Evolutionary conservation across 352 stramenopile genomes (phyloP).

Genomic region (Phytophthora crassamura): DNA sequence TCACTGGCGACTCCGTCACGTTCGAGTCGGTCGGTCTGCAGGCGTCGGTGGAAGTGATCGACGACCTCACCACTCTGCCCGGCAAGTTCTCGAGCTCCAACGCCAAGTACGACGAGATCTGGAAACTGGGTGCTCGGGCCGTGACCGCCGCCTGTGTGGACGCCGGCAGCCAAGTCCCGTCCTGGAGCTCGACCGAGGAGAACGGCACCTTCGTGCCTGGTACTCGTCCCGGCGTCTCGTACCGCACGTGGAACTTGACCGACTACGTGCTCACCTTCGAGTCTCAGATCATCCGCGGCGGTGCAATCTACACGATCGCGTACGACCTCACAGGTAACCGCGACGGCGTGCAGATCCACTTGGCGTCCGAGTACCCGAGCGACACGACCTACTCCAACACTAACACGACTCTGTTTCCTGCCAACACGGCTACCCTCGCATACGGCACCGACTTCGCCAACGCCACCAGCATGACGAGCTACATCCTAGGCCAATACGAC

Average conservation of each 20-base stretch:
- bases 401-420: slow-evolving; percentile 41
- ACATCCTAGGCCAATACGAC: slow-evolving; percentile 39
- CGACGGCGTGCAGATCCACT: slow-evolving; percentile 42
- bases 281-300: slow-evolving; percentile 37
- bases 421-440: slow-evolving; percentile 34
- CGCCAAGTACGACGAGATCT: slow-evolving; percentile 45
- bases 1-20: slow-evolving; percentile 32
- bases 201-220: slow-evolving; percentile 43
- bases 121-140: slow-evolving; percentile 31
- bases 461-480: slow-evolving; percentile 36
- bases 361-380: slow-evolving; percentile 40
- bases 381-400: slow-evolving; percentile 37
- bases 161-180: slow-evolving; percentile 31
- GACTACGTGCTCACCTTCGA: slow-evolving; percentile 41
- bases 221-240: slow-evolving; percentile 35
- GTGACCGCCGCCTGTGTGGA: slow-evolving; percentile 40
- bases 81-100: slow-evolving; percentile 43
- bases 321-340: slow-evolving; percentile 42
- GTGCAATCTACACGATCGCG: slow-evolving; percentile 26
- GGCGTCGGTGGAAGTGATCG: slow-evolving; percentile 34
- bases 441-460: slow-evolving; percentile 44
- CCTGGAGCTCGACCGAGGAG: slow-evolving; percentile 32
- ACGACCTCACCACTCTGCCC: slow-evolving; percentile 29
- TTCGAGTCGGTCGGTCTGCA: slow-evolving; percentile 38
- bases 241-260: slow-evolving; percentile 39